Percentiles rank a stretch among this genome's conserved stretches.
phyloP scores from a whole-genome alignment of 352 stramenopile species.

The Phytopythium oedochilum region DNA sequence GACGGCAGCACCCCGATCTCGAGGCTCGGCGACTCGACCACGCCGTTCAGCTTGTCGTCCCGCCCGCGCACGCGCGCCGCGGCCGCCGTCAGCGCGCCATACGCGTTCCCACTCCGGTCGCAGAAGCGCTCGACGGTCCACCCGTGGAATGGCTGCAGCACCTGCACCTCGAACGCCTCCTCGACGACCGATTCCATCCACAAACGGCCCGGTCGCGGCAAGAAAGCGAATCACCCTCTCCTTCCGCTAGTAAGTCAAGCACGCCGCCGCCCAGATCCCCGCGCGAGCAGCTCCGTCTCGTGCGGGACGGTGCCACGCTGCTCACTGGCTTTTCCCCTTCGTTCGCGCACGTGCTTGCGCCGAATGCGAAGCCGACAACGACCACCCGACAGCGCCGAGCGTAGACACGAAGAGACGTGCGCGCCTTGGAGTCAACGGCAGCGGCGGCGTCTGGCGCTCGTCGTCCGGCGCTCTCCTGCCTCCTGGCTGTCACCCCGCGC shows the following conservation, averaged over 20 bases:
- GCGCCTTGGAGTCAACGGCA: neutral
- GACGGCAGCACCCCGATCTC: slow-evolving; percentile 65
- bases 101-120: slow-evolving; percentile 74
- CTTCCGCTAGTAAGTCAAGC: neutral
- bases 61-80: slow-evolving; percentile 31
- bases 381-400: neutral
- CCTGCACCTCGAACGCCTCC: slow-evolving; percentile 84
- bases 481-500: neutral
- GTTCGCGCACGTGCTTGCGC: neutral
- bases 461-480: too few species aligned
- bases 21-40: slow-evolving; percentile 25
- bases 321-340: neutral
- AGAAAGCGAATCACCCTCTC: neutral
- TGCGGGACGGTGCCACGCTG: neutral
- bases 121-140: slow-evolving; percentile 80
- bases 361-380: neutral
- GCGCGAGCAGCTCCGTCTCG: neutral
- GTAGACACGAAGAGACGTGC: neutral
- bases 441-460: too few species aligned
- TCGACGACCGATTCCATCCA: slow-evolving; percentile 70
- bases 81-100: slow-evolving; percentile 43
- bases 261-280: neutral
- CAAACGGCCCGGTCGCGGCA: neutral
- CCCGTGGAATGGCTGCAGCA: slow-evolving; percentile 75
- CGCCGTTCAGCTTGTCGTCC: slow-evolving; percentile 50